Percentiles rank a stretch among this genome's conserved stretches.
These are phyloP conservation scores for Scenedesmus sp. DNA, from an alignment of 163 green algal species.

Conservation along the genomic window DNA sequence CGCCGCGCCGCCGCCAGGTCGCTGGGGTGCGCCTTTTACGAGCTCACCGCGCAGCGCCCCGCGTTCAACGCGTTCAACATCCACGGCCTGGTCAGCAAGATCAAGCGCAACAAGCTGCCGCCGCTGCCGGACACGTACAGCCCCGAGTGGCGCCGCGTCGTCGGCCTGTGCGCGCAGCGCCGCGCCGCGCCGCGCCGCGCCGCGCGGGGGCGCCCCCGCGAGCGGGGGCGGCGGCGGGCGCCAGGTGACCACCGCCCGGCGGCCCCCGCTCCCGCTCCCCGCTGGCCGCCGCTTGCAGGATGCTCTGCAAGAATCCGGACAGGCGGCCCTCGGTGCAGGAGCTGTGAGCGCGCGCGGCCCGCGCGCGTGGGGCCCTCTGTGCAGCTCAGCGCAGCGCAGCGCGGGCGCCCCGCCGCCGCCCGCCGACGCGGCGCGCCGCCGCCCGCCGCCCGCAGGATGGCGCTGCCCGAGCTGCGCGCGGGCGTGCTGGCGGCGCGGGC, in stretches of 20 bases:
- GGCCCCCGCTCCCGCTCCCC: background rate
- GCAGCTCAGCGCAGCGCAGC: no score
- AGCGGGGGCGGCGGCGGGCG: no score
- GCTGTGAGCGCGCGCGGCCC: no score
- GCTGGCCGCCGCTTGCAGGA: slow-evolving; percentile 49
- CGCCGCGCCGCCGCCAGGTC: slow-evolving; percentile 51
- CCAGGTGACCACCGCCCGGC: no score
- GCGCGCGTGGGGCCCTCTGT: no score
- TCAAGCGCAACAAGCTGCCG: slow-evolving; percentile 48
- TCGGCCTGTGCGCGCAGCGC: slow-evolving; percentile 31
- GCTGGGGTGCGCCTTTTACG: slow-evolving; percentile 78
- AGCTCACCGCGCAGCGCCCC: slow-evolving; percentile 70
- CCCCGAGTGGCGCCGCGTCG: slow-evolving; percentile 40
- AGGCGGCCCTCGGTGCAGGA: slow-evolving; percentile 52
- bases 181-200: no score
- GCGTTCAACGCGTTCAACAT: slow-evolving; percentile 79
- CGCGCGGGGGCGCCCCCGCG: no score
- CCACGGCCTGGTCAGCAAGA: slow-evolving; percentile 58
- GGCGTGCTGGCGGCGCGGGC: slow-evolving; percentile 32
- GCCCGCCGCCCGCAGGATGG: no score
- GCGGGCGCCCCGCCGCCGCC: no score
- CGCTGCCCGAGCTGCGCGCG: slow-evolving; percentile 38
- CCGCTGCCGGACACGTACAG: slow-evolving; percentile 52
- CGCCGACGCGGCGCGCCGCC: no score
- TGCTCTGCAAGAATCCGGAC: slow-evolving; percentile 60